Base-by-base conservation (phyloP, 192 early-diverging fungal genomes). In the Chytriomyces sp. region DNA sequence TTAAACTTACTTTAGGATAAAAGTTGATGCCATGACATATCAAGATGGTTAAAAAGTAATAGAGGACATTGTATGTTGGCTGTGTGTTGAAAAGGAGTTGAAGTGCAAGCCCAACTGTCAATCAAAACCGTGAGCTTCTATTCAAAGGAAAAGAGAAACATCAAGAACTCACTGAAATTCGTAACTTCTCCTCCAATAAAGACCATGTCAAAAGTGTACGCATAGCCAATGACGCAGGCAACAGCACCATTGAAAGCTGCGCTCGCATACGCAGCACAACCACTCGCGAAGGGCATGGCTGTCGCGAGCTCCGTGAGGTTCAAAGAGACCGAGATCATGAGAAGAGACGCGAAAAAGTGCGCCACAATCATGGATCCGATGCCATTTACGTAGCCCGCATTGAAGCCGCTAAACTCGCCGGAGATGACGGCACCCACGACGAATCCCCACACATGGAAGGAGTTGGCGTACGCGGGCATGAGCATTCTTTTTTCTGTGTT, bases 361-460 rank as follows among this genome's bases (percentile, higher is more conserved):
- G 36, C 59, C 3, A 74, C 72, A 61, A 76, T 37, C 49, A 76
- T 52, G 2, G 64, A 69, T 10, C 75, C 75, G 17, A 68, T 40
- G 37, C 75, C 75, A 74, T 76, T 56, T 5, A 28, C 38, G 26
- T 72, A 54, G 0, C 71, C 75, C 3, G 32, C 4, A 39, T 76
- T 76, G 61, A 61, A 76, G 3, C 58, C 75, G 7, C 72, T 61
- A 74, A 67, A 76, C 30, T 76, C 75, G 8, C 75, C 75, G 19
- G 49, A 62, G 8, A 76, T 54, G 4, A 76, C 75, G 12, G 57
- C 61, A 0, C 44, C 62, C 3, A 76, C 64, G 26, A 70, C 54
- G 19, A 70, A 30, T 30, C 56, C 68, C 68, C 68, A 70, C n/a
- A 61, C 59, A 17, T 61, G 59, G 36, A 61, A 14, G 10, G 59